These are phyloP conservation scores for Arxiozyma slooffiae DNA, from an alignment of 1,139 yeast genomes.

Conservation along the genomic window DNA sequence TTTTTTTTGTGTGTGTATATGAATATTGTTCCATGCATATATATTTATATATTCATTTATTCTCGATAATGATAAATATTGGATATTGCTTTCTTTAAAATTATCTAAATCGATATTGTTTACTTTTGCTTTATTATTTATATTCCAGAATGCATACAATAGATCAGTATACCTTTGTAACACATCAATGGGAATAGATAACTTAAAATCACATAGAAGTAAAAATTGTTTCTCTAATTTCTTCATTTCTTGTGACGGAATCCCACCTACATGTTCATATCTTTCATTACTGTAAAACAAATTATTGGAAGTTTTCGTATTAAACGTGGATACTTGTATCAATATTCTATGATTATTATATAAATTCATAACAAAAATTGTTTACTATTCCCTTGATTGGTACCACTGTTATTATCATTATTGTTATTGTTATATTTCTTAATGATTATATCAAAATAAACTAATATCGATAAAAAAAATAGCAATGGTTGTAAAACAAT, in stretches of 20 bases:
- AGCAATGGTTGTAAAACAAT: slow-evolving; percentile 95
- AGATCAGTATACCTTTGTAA: slow-evolving; percentile 85
- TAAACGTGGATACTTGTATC: slow-evolving; percentile 89
- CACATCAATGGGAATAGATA: slow-evolving; percentile 84
- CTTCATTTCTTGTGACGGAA: slow-evolving; percentile 86
- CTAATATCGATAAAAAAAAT: slow-evolving; percentile 80
- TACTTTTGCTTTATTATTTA: not conserved
- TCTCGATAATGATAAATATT: not conserved
- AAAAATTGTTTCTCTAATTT: slow-evolving; percentile 84
- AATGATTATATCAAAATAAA: slow-evolving; percentile 88
- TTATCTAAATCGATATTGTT: not conserved
- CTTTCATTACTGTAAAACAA: slow-evolving; percentile 91
- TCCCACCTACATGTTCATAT: slow-evolving; percentile 94
- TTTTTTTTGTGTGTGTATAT: no score
- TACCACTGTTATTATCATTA: not conserved
- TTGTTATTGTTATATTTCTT: slow-evolving; percentile 53
- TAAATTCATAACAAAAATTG: slow-evolving; percentile 83
- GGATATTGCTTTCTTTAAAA: no score
- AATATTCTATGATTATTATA: slow-evolving; percentile 88
- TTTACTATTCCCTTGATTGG: not conserved
- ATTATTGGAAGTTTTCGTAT: slow-evolving; percentile 89
- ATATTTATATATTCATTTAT: no score
- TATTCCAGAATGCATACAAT: slow-evolving; percentile 51
- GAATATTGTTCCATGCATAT: not conserved
- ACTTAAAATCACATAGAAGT: slow-evolving; percentile 69